These are phyloP conservation scores for Nakaseomyces nivariensis DNA, from an alignment of 1,139 yeast species.

Conservation along the genomic window DNA sequence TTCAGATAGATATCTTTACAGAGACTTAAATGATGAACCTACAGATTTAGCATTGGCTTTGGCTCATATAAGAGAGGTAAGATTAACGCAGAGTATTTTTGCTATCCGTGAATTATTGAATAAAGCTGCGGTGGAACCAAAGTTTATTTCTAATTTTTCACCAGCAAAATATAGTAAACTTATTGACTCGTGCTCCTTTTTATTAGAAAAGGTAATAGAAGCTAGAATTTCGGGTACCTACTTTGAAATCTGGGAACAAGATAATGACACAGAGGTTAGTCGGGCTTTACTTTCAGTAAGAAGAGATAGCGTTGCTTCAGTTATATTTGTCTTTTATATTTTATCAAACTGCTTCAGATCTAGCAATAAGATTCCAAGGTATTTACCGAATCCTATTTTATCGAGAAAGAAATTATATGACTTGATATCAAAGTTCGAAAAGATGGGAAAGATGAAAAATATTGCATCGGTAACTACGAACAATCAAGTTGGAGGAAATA, in stretches of 20 bases:
- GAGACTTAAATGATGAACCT: slow-evolving; percentile 39
- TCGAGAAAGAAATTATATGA: slow-evolving; percentile 38
- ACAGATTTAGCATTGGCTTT: slow-evolving; percentile 35
- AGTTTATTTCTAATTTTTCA: slow-evolving; percentile 26
- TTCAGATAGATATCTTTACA: slow-evolving; percentile 39
- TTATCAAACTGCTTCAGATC: slow-evolving; percentile 36
- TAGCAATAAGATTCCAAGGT: slow-evolving; percentile 33
- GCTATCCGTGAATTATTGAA: slow-evolving; percentile 34
- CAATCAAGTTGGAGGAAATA: slow-evolving; percentile 4
- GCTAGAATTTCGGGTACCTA: slow-evolving; percentile 40
- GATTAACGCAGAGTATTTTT: slow-evolving; percentile 36
- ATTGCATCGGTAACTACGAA: not conserved
- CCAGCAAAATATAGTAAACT: slow-evolving; percentile 26
- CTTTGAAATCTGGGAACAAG: slow-evolving; percentile 39
- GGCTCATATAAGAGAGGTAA: slow-evolving; percentile 39
- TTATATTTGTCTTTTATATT: slow-evolving; percentile 35
- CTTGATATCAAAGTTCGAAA: slow-evolving; percentile 30
- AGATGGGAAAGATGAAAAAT: slow-evolving; percentile 1
- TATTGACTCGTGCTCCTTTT: slow-evolving; percentile 32
- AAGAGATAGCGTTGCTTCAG: slow-evolving; percentile 40
- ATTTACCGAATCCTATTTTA: slow-evolving; percentile 37
- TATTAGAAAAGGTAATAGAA: slow-evolving; percentile 37
- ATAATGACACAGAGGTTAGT: slow-evolving; percentile 31
- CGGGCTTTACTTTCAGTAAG: slow-evolving; percentile 35
- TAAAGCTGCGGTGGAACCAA: slow-evolving; percentile 34